phyloP scores from a whole-genome alignment of 805 yeast genomes.

The Zygosaccharomyces kombuchaensis region DNA sequence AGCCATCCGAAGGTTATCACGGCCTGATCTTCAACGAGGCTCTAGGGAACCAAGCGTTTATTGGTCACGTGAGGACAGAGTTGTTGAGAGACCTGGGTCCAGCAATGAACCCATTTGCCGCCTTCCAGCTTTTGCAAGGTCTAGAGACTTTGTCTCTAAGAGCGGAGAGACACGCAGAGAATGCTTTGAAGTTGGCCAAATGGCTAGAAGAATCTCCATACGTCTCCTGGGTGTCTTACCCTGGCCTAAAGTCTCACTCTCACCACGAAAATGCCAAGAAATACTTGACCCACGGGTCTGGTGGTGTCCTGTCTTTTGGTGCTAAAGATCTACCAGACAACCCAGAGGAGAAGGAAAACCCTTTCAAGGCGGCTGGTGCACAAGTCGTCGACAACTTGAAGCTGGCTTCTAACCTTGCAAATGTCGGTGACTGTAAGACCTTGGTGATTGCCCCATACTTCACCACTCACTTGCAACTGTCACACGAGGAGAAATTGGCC shows the following conservation, averaged over 20 bases:
- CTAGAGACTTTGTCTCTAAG: conserved; percentile 90
- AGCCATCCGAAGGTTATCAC: conserved; percentile 92
- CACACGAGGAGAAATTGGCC: conserved; percentile 70
- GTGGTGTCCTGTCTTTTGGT: conserved; percentile 87
- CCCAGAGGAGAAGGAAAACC: conserved; percentile 44
- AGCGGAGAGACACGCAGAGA: conserved; percentile 85
- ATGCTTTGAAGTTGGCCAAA: conserved; percentile 75
- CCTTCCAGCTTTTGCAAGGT: conserved; percentile 86
- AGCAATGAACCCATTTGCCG: conserved; percentile 77
- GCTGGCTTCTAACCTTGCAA: conserved; percentile 88
- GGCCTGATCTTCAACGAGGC: conserved; percentile 80
- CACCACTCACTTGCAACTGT: conserved; percentile 92
- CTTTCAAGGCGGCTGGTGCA: conserved; percentile 74
- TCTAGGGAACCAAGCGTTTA: conserved; percentile 74
- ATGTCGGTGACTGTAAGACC: conserved; percentile 95
- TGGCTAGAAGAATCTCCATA: conserved; percentile 67
- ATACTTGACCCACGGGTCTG: conserved; percentile 74
- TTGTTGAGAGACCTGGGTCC: conserved; percentile 91
- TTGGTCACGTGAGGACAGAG: conserved; percentile 77
- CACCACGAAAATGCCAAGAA: conserved; percentile 80
- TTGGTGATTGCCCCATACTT: conserved; percentile 93
- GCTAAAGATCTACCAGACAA: conserved; percentile 54
- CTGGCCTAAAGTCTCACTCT: conserved; percentile 76
- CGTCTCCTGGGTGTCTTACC: conserved; percentile 88
- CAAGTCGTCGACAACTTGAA: conserved; percentile 77